phyloP scores from a whole-genome alignment of 352 stramenopile genomes.

The Phytopythium boreale region DNA sequence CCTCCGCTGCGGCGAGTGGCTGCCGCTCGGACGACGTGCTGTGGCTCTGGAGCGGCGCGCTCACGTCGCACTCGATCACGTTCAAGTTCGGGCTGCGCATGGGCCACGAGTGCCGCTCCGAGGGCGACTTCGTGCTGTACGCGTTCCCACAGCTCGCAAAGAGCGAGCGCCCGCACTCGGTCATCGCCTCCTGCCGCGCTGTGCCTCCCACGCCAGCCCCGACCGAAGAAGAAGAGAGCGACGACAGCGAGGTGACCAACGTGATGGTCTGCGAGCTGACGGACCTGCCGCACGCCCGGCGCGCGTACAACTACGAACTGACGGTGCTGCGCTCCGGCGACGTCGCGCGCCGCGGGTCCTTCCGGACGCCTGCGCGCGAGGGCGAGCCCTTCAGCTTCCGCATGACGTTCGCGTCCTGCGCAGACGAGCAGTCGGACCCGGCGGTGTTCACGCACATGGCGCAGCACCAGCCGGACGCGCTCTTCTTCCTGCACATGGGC shows the following conservation, averaged over 20 bases:
- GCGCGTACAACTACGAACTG: constrained; percentile 63
- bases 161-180: constrained; percentile 47
- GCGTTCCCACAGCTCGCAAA: constrained; percentile 40
- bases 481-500: constrained; percentile 89
- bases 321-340: constrained; percentile 28
- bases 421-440: constrained; percentile 77
- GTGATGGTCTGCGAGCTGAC: constrained; percentile 47
- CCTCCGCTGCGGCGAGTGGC: background rate
- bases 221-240: background rate
- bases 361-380: constrained; percentile 43
- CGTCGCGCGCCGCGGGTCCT: constrained; percentile 34
- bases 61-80: constrained; percentile 59
- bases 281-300: constrained; percentile 43
- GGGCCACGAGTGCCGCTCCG: constrained; percentile 39
- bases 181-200: constrained; percentile 29
- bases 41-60: constrained; percentile 73
- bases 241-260: constrained; percentile 25
- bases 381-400: constrained; percentile 59
- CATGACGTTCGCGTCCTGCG: constrained; percentile 78
- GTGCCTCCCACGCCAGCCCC: constrained; percentile 13
- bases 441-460: constrained; percentile 47
- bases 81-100: constrained; percentile 70
- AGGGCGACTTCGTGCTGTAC: constrained; percentile 52
- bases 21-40: constrained; percentile 49
- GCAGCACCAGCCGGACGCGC: constrained; percentile 35